Evolutionary conservation across 108 stramenopile species (phyloP).

Genomic region (Nitzschia sp.): DNA sequence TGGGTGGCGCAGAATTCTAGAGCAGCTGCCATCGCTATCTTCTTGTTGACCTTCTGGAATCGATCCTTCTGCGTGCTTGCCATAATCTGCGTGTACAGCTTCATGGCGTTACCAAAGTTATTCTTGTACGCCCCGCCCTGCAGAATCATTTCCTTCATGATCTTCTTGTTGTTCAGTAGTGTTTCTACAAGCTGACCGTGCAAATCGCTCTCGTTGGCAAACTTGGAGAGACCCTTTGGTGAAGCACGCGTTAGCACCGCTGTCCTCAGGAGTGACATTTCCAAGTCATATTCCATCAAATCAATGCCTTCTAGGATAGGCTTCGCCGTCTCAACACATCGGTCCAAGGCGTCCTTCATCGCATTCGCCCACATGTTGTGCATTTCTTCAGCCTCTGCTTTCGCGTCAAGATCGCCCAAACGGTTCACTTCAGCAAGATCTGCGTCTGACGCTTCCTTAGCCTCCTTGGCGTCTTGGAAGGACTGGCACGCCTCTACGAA

Average conservation of each 20-base stretch:
- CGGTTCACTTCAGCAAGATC: conserved; percentile 17
- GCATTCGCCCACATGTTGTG: conserved; percentile 18
- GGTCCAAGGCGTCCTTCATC: conserved; percentile 24
- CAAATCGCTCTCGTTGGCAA: conserved; percentile 33
- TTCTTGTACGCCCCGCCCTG: conserved; percentile 37
- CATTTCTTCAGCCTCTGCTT: conserved; percentile 24
- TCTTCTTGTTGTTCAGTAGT: conserved; percentile 40
- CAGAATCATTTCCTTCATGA: conserved; percentile 41
- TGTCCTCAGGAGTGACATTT: conserved; percentile 41
- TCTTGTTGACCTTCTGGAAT: conserved; percentile 43
- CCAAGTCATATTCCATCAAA: conserved; percentile 34
- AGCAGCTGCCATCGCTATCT: conserved; percentile 48
- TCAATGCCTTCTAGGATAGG: conserved; percentile 34
- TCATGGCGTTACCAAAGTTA: conserved; percentile 41
- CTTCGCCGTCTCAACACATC: conserved; percentile 35
- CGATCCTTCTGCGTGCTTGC: conserved; percentile 34
- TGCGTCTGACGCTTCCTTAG: conserved; percentile 32
- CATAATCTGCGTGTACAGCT: conserved; percentile 40
- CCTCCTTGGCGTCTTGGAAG: conserved; percentile 36
- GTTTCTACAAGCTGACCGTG: conserved; percentile 41
- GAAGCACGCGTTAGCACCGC: conserved; percentile 31
- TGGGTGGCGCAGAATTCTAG: conserved; percentile 39
- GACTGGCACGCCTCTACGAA: conserved; percentile 39
- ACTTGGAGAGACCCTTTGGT: conserved; percentile 41
- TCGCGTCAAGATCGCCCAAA: conserved; percentile 4